Evolutionary conservation across 2,329 filamentous ascomycete species (phyloP), one percentile per base, ranked within the genome.

Genomic region (Ophiostoma pallidulum): DNA sequence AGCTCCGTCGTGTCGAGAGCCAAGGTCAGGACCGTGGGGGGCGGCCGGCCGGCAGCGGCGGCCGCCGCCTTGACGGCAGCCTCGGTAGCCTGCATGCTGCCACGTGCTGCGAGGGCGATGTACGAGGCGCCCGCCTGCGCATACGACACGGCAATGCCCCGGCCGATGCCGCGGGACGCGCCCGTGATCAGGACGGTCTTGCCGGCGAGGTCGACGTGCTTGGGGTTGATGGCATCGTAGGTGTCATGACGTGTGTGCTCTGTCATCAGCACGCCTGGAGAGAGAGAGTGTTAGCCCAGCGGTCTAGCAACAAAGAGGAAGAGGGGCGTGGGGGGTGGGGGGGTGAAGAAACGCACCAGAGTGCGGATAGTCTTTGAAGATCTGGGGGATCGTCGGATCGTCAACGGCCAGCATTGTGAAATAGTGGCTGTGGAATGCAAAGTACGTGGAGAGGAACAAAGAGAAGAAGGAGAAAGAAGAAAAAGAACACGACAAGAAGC

Each of bases 231-330:
- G 22, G 41, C 46, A 14, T 50, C 48, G 18, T 53, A 53, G 3
- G 51, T 53, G 57, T 64, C 32, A n/a, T 47, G 37, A 26, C 20
- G 35, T 8, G 19, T n/a, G n/a, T 40, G 44, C 12, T 14, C n/a
- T 9, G 42, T 45, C 42, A 45, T 9, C 32, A 31, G 8, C 16
- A 45, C 5, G 33, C 32, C 42, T 45, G 42, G n/a, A 3, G 13
- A 8, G n/a, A n/a, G 24, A n/a, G 9, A 37, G 32, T 9, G 2
- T n/a, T 20, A 4, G 19, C 16, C 16, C 12, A 7, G 18, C 6
- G 8, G 10, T 28, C 24, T 10, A 16, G 14, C 28, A 13, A 32
- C 32, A 14, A 20, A 19, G 26, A 7, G 14, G 3, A 14, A 9
- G 13, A 5, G 24, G 10, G 24, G 24, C 24, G 24, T 10, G 10